These are phyloP conservation scores for Penicillium desertorum DNA, from an alignment of 495 filamentous ascomycete species.

Conservation along the genomic window DNA sequence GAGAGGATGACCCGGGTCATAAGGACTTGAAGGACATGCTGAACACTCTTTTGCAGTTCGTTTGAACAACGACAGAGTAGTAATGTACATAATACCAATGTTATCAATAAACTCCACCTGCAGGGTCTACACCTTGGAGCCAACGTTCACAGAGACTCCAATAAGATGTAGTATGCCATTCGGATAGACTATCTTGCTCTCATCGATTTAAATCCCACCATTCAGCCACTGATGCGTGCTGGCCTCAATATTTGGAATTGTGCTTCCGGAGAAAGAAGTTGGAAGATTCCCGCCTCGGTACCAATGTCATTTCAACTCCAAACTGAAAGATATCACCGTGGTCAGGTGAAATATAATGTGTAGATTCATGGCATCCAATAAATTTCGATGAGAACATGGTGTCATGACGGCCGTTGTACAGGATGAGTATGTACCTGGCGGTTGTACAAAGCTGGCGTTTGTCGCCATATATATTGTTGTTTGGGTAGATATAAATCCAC, in stretches of 20 bases:
- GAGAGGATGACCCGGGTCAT: slow-evolving; percentile 52
- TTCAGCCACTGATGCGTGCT: no score
- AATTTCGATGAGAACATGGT: background rate
- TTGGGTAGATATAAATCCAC: background rate
- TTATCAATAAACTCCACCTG: background rate
- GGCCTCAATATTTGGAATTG: background rate
- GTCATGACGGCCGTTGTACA: background rate
- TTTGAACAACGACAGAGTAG: slow-evolving; percentile 29
- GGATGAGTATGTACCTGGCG: background rate
- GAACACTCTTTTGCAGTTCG: slow-evolving; percentile 60
- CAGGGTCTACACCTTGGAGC: background rate
- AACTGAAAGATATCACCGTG: background rate
- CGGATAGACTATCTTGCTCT: no score
- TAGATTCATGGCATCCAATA: background rate
- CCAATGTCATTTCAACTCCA: background rate
- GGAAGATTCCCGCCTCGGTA: background rate
- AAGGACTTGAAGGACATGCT: slow-evolving; percentile 71
- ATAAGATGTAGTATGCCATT: no score
- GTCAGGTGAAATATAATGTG: background rate
- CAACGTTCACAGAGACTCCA: no score
- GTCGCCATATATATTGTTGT: background rate
- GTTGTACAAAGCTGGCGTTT: background rate
- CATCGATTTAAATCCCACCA: no score
- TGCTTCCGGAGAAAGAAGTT: background rate
- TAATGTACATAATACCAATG: slow-evolving; percentile 15